These are phyloP conservation scores for Saksenaea vasiformis DNA, from an alignment of 371 early-diverging fungal genomes.

Conservation along the genomic window DNA sequence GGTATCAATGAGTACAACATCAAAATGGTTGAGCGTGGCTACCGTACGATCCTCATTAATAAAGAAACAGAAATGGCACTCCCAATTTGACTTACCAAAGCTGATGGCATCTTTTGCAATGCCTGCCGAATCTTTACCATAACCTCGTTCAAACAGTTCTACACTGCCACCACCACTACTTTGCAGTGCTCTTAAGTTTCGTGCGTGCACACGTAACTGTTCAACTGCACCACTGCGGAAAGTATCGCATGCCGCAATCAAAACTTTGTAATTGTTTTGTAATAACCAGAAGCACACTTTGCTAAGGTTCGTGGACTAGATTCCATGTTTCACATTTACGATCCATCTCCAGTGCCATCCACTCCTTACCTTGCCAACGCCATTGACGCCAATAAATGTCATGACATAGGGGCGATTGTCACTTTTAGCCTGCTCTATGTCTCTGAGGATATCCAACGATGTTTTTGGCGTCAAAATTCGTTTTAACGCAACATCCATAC, in stretches of 20 bases:
- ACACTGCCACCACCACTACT: conserved; percentile 70
- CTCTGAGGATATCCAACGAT: conserved; percentile 95
- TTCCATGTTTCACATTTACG: not conserved
- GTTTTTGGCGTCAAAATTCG: conserved; percentile 91
- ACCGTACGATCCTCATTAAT: not conserved
- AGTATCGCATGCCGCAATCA: conserved; percentile 99
- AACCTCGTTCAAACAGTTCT: conserved; percentile 97
- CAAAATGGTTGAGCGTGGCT: conserved; percentile 74
- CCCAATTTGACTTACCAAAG: conserved; percentile 57
- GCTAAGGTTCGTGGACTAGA: conserved; percentile 93
- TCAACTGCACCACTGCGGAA: conserved; percentile 99
- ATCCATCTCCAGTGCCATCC: not conserved
- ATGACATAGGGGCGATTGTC: conserved; percentile 85
- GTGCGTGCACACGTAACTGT: conserved; percentile 93
- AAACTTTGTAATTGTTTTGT: conserved; percentile 88
- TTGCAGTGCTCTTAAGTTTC: conserved; percentile 83
- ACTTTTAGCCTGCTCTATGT: conserved; percentile 76
- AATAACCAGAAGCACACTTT: conserved; percentile 98
- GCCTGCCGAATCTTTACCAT: conserved; percentile 97
- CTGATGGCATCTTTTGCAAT: conserved; percentile 98
- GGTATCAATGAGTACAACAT: conserved; percentile 99
- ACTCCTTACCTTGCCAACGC: conserved; percentile 79
- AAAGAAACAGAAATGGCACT: not conserved
- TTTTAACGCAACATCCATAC: conserved; percentile 80
- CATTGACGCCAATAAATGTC: conserved; percentile 99